Base-by-base conservation (phyloP, 352 stramenopile species). In the Globisporangium ultimum region DNA sequence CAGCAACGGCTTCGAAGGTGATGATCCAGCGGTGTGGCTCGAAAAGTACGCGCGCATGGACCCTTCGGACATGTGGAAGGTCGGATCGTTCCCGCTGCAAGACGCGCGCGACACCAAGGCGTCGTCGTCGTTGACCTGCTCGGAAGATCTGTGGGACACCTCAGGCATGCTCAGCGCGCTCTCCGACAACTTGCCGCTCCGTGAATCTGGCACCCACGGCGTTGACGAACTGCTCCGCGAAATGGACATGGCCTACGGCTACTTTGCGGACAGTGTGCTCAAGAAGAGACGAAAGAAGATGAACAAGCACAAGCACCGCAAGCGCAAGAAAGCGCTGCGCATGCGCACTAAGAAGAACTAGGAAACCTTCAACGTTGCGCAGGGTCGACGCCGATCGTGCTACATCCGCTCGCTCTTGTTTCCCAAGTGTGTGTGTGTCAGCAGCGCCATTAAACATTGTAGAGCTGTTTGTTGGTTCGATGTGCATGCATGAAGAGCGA, bases 251-350 rank as follows among this genome's bases (percentile, higher is more conserved):
- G 56, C 63, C 53, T 61, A 76, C 67, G 82, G 80, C 43, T 91
- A 91, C 71, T 70, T 83, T 59, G 83, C 83, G 55, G 85, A 93
- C 70, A 93, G 82, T 60, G 87, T 96, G 60, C 66, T 94, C 60
- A 93, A 92, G 78, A 96, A 96, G 63, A 75, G 87, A 66, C 81
- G 86, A 82, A 94, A 94, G 80, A 95, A 95, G 75, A 96, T 96
- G 87, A 96, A 93, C 83, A 96, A 96, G 84, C 87, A 96, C 82
- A 96, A 96, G 82, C 81, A 92, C 71, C 81, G 83, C 51, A 96
- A 96, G 85, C 87, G 87, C 63, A 87, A 83, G 69, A 96, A 96
- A 84, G 84, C 84, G 63, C 60, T 72, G 71, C 85, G 87, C 60
- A 91, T 93, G 80, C 84, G 84, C 66, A 96, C 87, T 61, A 93